Base-by-base conservation (phyloP, 2,329 filamentous ascomycete species). In the Lecanicillium sp. region DNA sequence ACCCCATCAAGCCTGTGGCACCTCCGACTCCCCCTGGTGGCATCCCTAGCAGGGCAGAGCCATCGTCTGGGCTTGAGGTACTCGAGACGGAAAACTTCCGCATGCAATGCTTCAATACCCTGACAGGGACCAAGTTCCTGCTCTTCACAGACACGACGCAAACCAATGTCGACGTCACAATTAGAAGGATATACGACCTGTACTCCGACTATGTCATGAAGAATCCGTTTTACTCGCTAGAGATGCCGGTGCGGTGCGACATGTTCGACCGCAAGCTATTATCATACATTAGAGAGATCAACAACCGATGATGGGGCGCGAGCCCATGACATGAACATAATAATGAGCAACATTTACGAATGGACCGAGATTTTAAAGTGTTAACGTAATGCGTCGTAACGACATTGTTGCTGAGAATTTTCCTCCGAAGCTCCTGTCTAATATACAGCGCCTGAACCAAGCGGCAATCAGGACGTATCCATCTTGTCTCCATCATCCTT, bases 201-300 rank as follows among this genome's bases (percentile, higher is more conserved):
- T 98, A 97, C 71, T 80, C 88, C 43, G 93, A 98, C 67, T 97
- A 88, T 65, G 93, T 98, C 57, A 97, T 96, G 89, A 98, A 97
- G 76, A 98, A 98, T 66, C 93, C 93, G 1, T 98, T 98, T 63
- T 97, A 97, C 70, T 90, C 93, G 62, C 75, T 95, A 49, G 93
- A 98, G 71, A 98, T 97, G 90, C 93, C 93, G 6, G 82, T 98
- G 46, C 78, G 93, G 52, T 95, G 93, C 68, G 93, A 97, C 62
- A 86, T 89, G 58, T 98, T 96, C 71, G 93, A 98, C 66, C 77
- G 90, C 58, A 88, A 88, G 66, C 66, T 96, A 55, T 78, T 79
- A 55, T 87, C 83, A 30, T 95, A 90, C 68, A 81, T 95, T 59
- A 82, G 88, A 62, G 79, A 81, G 62, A 76, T 83, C 57, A 85